Conservation (phyloP, 192 early-diverging fungal species). For the Paraglomus brasilianum region DNA sequence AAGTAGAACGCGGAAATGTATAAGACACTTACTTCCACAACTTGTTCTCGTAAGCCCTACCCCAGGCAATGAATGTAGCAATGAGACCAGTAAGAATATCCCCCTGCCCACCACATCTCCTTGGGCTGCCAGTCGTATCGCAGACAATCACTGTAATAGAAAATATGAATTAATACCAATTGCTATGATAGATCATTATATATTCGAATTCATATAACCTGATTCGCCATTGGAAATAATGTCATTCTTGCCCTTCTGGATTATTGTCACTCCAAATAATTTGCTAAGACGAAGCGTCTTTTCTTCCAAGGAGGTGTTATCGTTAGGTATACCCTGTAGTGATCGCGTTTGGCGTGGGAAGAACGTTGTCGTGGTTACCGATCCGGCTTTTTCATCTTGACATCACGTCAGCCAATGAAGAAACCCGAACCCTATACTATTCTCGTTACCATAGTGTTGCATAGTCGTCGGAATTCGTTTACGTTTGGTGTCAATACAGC, state of each 20-base stretch:
- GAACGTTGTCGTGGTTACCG: background rate
- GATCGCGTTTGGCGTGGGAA: slow-evolving; percentile 29
- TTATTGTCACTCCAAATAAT: slow-evolving; percentile 75
- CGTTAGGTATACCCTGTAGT: slow-evolving; percentile 29
- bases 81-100: slow-evolving; percentile 86
- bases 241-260: slow-evolving; percentile 79
- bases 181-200: slow-evolving; percentile 6
- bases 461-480: slow-evolving; percentile 80
- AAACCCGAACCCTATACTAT: background rate
- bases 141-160: slow-evolving; percentile 54
- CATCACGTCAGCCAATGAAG: too few species aligned
- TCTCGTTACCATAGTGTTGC: slow-evolving; percentile 49
- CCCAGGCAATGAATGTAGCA: slow-evolving; percentile 90
- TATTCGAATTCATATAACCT: slow-evolving; percentile 39
- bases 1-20: slow-evolving; percentile 10
- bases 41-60: slow-evolving; percentile 55
- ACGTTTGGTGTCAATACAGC: slow-evolving; percentile 88
- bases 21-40: slow-evolving; percentile 53
- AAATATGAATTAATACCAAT: background rate
- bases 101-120: slow-evolving; percentile 95
- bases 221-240: slow-evolving; percentile 71
- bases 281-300: slow-evolving; percentile 37
- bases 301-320: slow-evolving; percentile 26
- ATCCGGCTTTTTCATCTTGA: background rate
- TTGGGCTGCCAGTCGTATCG: slow-evolving; percentile 65